Evolutionary conservation across 75 land plant genomes (phyloP).

Genomic region (Ceratopteris richardii): DNA sequence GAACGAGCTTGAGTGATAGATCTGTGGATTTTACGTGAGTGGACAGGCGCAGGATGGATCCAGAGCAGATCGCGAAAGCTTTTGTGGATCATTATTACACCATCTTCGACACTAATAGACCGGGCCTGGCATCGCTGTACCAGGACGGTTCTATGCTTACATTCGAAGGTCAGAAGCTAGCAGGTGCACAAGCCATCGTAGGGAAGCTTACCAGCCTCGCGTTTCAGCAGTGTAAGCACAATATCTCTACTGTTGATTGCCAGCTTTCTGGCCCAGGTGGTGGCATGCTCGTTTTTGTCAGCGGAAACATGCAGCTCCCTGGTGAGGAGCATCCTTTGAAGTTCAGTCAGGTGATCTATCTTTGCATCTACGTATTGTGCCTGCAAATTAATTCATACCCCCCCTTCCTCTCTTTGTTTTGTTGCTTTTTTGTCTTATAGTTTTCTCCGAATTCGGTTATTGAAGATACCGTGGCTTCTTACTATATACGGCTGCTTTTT

Average conservation of each 20-base stretch:
- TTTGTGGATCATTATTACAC: slow-evolving; percentile 93
- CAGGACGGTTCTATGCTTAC: slow-evolving; percentile 81
- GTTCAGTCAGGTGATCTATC: slow-evolving; percentile 95
- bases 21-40: too few relatives aligned
- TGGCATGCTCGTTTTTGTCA: slow-evolving; percentile 88
- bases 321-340: slow-evolving; percentile 89
- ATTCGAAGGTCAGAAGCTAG: slow-evolving; percentile 79
- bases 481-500: too few relatives aligned
- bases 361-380: background rate
- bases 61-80: slow-evolving; percentile 62
- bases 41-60: too few relatives aligned
- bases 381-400: background rate
- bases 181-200: slow-evolving; percentile 53
- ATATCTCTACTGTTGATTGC: slow-evolving; percentile 75
- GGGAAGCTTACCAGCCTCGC: slow-evolving; percentile 66
- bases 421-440: too few relatives aligned
- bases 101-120: slow-evolving; percentile 64
- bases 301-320: slow-evolving; percentile 68
- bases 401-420: background rate
- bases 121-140: slow-evolving; percentile 49
- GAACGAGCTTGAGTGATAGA: too few relatives aligned
- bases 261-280: slow-evolving; percentile 88
- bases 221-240: slow-evolving; percentile 78
- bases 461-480: too few relatives aligned
- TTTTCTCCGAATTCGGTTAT: too few relatives aligned